Percentiles rank a stretch among this genome's conserved stretches.
phyloP scores from a whole-genome alignment of 2,329 filamentous ascomycete genomes.

The Lasiodiplodia hormozganensis region DNA sequence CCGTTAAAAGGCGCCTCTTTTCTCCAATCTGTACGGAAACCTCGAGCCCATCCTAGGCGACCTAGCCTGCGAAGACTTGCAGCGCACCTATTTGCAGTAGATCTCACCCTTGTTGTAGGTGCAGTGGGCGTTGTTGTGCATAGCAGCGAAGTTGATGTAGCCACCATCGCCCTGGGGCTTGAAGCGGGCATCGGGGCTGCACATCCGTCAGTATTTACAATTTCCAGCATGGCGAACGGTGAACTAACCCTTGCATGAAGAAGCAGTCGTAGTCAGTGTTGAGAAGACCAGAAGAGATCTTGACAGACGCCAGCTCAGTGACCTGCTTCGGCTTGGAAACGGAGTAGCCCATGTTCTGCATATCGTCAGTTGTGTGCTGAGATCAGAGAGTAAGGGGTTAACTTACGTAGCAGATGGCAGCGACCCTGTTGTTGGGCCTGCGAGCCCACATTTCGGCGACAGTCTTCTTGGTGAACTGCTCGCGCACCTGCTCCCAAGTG shows the following conservation, averaged over 20 bases:
- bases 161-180: conserved; percentile 2
- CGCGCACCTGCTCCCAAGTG: conserved; percentile 6
- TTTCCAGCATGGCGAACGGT: neutral
- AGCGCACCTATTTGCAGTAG: neutral
- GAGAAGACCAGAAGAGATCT: neutral
- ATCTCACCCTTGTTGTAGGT: neutral
- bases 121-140: conserved; percentile 5
- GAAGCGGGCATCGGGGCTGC: neutral
- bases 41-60: too few relatives aligned
- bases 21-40: too few relatives aligned
- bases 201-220: neutral
- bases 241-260: conserved; percentile 4
- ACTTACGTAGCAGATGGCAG: conserved; percentile 11
- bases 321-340: conserved; percentile 1
- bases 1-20: too few relatives aligned
- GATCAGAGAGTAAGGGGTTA: neutral
- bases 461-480: conserved; percentile 7
- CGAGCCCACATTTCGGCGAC: neutral
- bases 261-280: conserved; percentile 7
- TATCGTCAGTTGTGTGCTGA: neutral
- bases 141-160: conserved; percentile 9
- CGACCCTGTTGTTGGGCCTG: neutral
- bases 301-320: neutral
- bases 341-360: conserved; percentile 7
- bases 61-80: too few relatives aligned